A percentile compares a stretch with the other conserved stretches of the same genome.
Conservation (phyloP, 2,329 filamentous ascomycete species). For the Trichoderma gracile region DNA sequence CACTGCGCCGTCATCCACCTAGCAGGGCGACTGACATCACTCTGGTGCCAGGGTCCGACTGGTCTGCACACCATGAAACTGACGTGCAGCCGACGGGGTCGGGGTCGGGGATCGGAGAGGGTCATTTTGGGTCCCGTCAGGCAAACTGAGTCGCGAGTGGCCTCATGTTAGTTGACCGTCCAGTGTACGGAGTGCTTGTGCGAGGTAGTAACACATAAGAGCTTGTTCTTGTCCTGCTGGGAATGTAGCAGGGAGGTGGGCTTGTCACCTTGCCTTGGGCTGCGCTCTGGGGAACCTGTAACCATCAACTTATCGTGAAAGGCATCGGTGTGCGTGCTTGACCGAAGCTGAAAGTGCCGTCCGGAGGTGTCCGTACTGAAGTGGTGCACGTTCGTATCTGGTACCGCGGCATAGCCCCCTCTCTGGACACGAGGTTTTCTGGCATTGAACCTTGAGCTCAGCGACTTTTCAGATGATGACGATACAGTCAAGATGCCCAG, state of each 20-base stretch:
- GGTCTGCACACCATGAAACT: slow-evolving; percentile 24
- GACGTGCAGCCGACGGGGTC: slow-evolving; percentile 23
- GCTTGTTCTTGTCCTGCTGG: neutral
- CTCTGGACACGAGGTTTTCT: slow-evolving; percentile 7
- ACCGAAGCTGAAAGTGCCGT: neutral
- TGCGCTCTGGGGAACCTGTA: neutral
- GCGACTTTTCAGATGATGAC: neutral
- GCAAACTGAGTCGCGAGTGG: neutral
- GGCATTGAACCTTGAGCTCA: neutral
- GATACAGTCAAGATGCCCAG: neutral
- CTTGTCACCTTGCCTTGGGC: neutral
- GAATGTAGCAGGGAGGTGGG: neutral
- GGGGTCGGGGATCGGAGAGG: slow-evolving; percentile 10
- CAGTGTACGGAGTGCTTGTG: neutral
- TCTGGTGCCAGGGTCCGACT: slow-evolving; percentile 9
- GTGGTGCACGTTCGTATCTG: neutral
- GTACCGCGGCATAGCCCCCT: neutral
- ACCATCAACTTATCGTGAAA: neutral
- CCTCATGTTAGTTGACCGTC: neutral
- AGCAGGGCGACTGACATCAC: slow-evolving; percentile 27
- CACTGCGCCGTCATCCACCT: slow-evolving; percentile 24
- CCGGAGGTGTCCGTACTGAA: too few species aligned
- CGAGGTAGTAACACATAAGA: neutral
- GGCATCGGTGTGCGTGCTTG: slow-evolving; percentile 12
- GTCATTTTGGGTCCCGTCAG: slow-evolving; percentile 8